Base-by-base conservation (phyloP, 2,329 filamentous ascomycete species). In the Alternaria tenuissima region DNA sequence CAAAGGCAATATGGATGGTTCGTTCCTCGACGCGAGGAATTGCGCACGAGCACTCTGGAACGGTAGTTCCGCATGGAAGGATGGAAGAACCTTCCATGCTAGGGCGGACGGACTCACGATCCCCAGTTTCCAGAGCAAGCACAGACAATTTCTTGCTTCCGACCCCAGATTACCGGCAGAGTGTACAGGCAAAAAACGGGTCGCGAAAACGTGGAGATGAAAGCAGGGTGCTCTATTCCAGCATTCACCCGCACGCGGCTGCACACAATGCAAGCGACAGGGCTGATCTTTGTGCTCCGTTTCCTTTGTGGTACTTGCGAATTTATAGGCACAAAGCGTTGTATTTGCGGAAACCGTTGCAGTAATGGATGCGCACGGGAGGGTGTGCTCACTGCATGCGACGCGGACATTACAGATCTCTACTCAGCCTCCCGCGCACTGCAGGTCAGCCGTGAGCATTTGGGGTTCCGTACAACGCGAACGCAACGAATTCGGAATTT, bases 331-430 rank as follows among this genome's bases (percentile, higher is more conserved):
- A 49, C 32, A 49, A 49, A 49, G 46, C 30, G 46, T 20, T 28
- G 38, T 52, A 36, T 22, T 52, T 38, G 48, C 26, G 22, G 44
- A 18, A 38, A 44, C 7, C 32, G 42, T 36, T 46, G 49, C 20
- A 51, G 24, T 36, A n/a, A 52, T 49, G 55, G 59, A 55, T 51
- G 59, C 62, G 43, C 62, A 59, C 42, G 59, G 53, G 64, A 66
- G 66, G 64, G 63, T 70, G 65, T 71, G 73, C 72, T 76, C 69
- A 76, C 73, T 67, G 71, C 69, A 71, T 61, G 52, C 63, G 57
- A 64, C 56, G 59, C 62, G 64, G 63, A 61, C 55, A 67, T 68
- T 67, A 63, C 65, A 60, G 56, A 65, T 38, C 38, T 67, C 62
- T 70, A 66, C 68, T 75, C 74, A 76, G 73, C 73, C 72, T 67